Evolutionary conservation across 148 eudicot genomes (phyloP).

Genomic region (Dysphania ambrosioides): DNA sequence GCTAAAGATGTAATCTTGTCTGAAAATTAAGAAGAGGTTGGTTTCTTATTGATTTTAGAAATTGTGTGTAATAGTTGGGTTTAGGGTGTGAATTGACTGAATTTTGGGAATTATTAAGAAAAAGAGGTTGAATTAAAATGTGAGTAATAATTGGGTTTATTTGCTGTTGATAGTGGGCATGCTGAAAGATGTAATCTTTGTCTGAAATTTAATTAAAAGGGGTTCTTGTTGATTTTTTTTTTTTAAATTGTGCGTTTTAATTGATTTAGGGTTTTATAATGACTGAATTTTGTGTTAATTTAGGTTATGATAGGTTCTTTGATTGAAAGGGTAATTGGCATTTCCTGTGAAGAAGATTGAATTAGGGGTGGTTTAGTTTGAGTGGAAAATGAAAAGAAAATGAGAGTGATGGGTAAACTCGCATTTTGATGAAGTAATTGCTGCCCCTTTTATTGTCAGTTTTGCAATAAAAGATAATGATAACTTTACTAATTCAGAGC

Average conservation of each 20-base stretch:
- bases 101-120: neutral
- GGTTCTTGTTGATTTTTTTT: too few relatives aligned
- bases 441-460: neutral
- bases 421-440: neutral
- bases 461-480: conserved; percentile 8
- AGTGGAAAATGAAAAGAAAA: too few relatives aligned
- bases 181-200: too few relatives aligned
- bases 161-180: too few relatives aligned
- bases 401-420: neutral
- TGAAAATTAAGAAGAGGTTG: neutral
- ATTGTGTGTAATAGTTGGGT: neutral
- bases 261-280: too few relatives aligned
- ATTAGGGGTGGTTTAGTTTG: neutral
- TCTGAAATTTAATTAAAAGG: too few relatives aligned
- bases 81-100: neutral
- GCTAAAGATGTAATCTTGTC: neutral
- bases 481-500: conserved; percentile 39
- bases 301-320: neutral
- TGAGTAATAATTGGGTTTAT: too few relatives aligned
- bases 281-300: too few relatives aligned
- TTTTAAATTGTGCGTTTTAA: too few relatives aligned
- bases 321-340: neutral
- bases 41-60: neutral
- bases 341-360: neutral
- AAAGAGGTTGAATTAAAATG: too few relatives aligned